Evolutionary conservation across 352 stramenopile species (phyloP), one percentile per base, ranked within the genome.

Genomic region (Globisporangium abappressorium): DNA sequence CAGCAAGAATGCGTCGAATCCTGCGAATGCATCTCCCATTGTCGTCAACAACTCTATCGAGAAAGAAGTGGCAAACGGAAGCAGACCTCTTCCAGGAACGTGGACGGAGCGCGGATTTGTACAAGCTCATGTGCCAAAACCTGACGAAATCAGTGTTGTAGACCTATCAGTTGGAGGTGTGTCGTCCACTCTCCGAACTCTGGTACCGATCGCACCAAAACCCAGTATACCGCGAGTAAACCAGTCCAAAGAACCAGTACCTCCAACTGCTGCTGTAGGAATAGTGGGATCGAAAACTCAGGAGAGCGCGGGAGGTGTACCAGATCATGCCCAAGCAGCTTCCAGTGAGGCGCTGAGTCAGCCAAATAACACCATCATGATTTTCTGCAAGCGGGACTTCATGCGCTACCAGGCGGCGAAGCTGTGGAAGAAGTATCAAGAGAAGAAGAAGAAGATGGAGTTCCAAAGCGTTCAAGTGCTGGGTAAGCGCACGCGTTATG

Each of bases 311-410:
- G 22, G 15, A 57, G 20, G 14, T 28, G 2, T 18, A 34, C 41
- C 24, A 30, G 41, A 61, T n/a, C 62, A 36, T 34, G 28, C 28
- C 22, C 18, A 46, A n/a, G 26, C 43, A 36, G n/a, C 24, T 24
- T 18, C 46, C 26, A 20, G 34, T 24, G 47, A 22, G 5, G 11
- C 20, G 28, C 8, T 62, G 7, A 65, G 46, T 11, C 34, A 70
- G 5, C 30, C 58, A n/a, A 81, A 82, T 68, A 77, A 80, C 54
- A 92, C 85, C 9, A 74, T 93, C n/a, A 80, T 91, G 63, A 85
- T 93, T 62, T 93, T 93, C 60, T 93, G 85, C 71, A 91, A 89
- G 66, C 81, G 85, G 9, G 85, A 93, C 54, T 93, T 93, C 38
- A 77, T 93, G 73, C 81, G 85, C 12, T 93, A 87, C 51, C 85